These are phyloP conservation scores for Tulasnella sp. DNA, from an alignment of 768 basidiomycete species.

Conservation along the genomic window DNA sequence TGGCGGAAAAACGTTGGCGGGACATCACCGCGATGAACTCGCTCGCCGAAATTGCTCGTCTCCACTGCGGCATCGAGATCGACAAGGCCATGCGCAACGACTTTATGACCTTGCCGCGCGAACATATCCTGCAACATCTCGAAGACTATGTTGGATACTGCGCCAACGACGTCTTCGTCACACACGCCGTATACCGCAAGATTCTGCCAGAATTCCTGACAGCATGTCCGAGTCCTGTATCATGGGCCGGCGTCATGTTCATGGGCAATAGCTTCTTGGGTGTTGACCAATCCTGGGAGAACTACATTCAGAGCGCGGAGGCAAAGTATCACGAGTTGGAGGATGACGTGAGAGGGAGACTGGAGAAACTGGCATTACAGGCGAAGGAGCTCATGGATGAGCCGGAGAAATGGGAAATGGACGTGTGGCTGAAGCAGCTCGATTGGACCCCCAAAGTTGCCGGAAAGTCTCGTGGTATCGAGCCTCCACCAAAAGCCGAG, in stretches of 20 bases:
- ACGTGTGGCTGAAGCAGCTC: slow-evolving; percentile 79
- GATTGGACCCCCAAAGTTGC: slow-evolving; percentile 90
- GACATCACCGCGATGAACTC: slow-evolving; percentile 87
- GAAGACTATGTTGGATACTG: slow-evolving; percentile 75
- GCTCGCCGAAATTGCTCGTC: slow-evolving; percentile 77
- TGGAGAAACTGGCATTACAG: slow-evolving; percentile 57
- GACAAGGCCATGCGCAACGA: slow-evolving; percentile 70
- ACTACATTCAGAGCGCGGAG: slow-evolving; percentile 70
- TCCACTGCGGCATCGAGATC: slow-evolving; percentile 73
- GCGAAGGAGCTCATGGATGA: slow-evolving; percentile 38
- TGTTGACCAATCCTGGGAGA: slow-evolving; percentile 82
- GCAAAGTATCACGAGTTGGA: slow-evolving; percentile 57
- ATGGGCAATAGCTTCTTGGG: slow-evolving; percentile 91
- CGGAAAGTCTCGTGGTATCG: slow-evolving; percentile 52
- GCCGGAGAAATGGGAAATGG: slow-evolving; percentile 45
- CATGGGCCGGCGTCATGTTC: slow-evolving; percentile 76
- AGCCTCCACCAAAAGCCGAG: slow-evolving; percentile 20
- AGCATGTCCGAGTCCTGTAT: slow-evolving; percentile 83
- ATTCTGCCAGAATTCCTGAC: slow-evolving; percentile 71
- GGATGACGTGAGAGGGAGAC: slow-evolving; percentile 42
- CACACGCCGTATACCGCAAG: slow-evolving; percentile 63
- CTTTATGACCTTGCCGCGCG: slow-evolving; percentile 56
- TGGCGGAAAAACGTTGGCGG: slow-evolving; percentile 65
- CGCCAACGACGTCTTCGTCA: slow-evolving; percentile 69
- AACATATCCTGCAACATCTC: slow-evolving; percentile 50